phyloP scores from a whole-genome alignment of 768 basidiomycete genomes.

The Mycena filopes region DNA sequence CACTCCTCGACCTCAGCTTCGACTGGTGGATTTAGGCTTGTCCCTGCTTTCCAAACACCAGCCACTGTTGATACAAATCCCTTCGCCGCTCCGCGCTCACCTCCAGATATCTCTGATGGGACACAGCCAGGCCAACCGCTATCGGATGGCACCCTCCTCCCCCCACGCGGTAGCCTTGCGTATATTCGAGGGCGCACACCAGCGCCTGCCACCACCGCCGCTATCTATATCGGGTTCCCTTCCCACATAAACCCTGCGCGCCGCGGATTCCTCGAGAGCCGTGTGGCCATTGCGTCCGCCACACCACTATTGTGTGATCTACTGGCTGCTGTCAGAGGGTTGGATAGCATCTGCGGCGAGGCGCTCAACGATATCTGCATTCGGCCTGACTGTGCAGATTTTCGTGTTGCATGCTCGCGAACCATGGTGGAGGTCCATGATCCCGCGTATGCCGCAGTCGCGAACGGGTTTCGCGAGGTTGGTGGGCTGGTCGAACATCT shows the following conservation, averaged over 20 bases:
- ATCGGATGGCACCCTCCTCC: too few relatives aligned
- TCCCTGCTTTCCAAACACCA: neutral
- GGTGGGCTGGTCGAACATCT: neutral
- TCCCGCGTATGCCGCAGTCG: neutral
- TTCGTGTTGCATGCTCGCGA: neutral
- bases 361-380: neutral
- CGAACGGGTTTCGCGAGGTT: neutral
- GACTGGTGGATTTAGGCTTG: neutral
- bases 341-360: neutral
- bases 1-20: neutral
- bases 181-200: neutral
- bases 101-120: too few relatives aligned
- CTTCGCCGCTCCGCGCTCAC: too few relatives aligned
- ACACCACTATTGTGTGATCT: neutral
- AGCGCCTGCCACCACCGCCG: neutral
- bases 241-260: neutral
- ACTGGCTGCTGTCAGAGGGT: neutral
- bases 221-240: slow-evolving; percentile 4
- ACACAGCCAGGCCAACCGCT: too few relatives aligned
- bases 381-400: neutral
- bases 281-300: neutral
- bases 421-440: neutral
- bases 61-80: neutral
- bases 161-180: neutral
- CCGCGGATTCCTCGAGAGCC: neutral